phyloP scores from a whole-genome alignment of 106 monocot genomes.

The Narthecium ossifragum region DNA sequence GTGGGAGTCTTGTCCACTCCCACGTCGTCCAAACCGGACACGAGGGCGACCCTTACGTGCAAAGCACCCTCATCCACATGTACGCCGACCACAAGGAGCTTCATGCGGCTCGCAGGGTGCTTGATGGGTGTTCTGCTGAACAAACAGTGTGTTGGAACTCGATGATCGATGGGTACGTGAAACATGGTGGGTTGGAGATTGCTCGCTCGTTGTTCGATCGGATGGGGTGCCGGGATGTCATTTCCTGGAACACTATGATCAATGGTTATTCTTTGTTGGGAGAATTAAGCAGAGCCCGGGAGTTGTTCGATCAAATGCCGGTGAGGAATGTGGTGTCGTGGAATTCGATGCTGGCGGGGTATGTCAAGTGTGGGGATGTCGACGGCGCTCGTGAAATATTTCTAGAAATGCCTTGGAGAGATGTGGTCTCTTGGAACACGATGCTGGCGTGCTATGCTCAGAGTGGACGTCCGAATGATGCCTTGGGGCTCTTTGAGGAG shows the following conservation, averaged over 20 bases:
- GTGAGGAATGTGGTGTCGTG: constrained; percentile 30
- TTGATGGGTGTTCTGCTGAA: constrained; percentile 17
- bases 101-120: constrained; percentile 22
- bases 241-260: constrained; percentile 41
- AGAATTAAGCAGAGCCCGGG: constrained; percentile 5
- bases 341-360: constrained; percentile 44
- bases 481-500: constrained; percentile 29
- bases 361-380: constrained; percentile 45
- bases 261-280: constrained; percentile 22
- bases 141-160: constrained; percentile 39
- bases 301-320: constrained; percentile 25
- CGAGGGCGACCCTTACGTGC: constrained; percentile 28
- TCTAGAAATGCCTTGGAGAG: constrained; percentile 29
- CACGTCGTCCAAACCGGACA: constrained; percentile 24
- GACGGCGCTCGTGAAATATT: constrained; percentile 32
- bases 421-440: constrained; percentile 53
- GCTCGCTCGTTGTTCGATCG: constrained; percentile 31
- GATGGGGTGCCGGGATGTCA: constrained; percentile 29
- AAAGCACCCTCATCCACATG: constrained; percentile 28
- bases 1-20: constrained; percentile 18
- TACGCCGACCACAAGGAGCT: constrained; percentile 23
- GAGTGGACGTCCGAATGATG: constrained; percentile 25
- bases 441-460: constrained; percentile 42
- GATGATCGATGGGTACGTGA: constrained; percentile 52
- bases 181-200: constrained; percentile 21